These are phyloP conservation scores for Bryoglossum gracile DNA, from an alignment of 495 filamentous ascomycete genomes.

Conservation along the genomic window DNA sequence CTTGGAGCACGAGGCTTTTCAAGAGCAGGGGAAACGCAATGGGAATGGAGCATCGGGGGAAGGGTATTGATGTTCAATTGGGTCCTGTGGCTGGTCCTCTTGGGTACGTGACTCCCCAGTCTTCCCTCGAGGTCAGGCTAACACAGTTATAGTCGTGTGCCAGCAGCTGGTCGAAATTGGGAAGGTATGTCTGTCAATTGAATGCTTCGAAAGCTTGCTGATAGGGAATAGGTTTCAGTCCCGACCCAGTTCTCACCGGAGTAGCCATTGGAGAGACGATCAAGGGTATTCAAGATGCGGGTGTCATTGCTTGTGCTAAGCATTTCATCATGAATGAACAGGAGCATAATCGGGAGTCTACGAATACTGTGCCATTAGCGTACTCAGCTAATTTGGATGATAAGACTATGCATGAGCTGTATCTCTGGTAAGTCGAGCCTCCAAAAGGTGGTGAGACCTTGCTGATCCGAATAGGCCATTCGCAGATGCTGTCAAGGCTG, in stretches of 20 bases:
- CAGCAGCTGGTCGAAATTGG: constrained; percentile 87
- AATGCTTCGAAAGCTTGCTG: not conserved
- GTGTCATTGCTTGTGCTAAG: constrained; percentile 76
- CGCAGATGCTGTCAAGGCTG: constrained; percentile 65
- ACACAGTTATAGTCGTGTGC: constrained; percentile 34
- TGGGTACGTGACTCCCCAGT: constrained; percentile 31
- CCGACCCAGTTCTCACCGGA: constrained; percentile 73
- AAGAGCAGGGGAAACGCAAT: constrained; percentile 71
- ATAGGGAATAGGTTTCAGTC: constrained; percentile 43
- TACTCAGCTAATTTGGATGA: constrained; percentile 85
- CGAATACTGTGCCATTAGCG: constrained; percentile 51
- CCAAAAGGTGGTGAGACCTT: constrained; percentile 12
- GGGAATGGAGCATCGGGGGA: constrained; percentile 70
- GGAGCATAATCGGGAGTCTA: constrained; percentile 74
- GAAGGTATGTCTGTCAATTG: constrained; percentile 46
- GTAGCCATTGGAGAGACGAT: constrained; percentile 65
- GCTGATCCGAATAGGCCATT: constrained; percentile 45
- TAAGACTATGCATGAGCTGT: constrained; percentile 89
- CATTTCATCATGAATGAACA: constrained; percentile 70
- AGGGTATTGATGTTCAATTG: constrained; percentile 79
- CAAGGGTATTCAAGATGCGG: constrained; percentile 75
- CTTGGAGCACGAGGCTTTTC: constrained; percentile 54
- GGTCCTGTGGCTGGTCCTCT: constrained; percentile 88
- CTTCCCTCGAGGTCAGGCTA: not conserved
- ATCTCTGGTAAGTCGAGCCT: constrained; percentile 59